phyloP scores from a whole-genome alignment of 2,329 filamentous ascomycete genomes.

The Aspergillus brasiliensis region DNA sequence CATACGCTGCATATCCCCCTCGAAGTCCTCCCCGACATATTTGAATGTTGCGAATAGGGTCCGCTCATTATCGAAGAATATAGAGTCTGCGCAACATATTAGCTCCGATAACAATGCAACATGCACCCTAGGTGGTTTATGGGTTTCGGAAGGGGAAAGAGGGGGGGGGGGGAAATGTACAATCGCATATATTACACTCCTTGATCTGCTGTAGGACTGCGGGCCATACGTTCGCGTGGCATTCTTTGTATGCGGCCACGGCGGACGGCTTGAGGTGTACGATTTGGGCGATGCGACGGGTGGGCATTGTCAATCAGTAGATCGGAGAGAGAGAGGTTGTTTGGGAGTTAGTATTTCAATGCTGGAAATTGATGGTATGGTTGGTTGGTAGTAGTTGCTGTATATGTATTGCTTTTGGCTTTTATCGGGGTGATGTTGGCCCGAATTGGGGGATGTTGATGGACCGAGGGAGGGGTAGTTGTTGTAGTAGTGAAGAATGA shows the following conservation, averaged over 20 bases:
- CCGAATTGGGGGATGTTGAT: too few relatives aligned
- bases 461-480: too few relatives aligned
- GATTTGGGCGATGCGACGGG: conserved; percentile 66
- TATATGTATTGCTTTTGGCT: too few relatives aligned
- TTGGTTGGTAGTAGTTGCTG: not conserved
- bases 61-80: conserved; percentile 68
- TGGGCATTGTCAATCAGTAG: conserved; percentile 15
- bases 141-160: too few relatives aligned
- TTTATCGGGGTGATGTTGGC: too few relatives aligned
- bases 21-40: conserved; percentile 73
- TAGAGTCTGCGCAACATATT: conserved; percentile 57
- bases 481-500: too few relatives aligned
- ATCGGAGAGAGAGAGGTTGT: not conserved
- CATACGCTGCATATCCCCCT: conserved; percentile 76
- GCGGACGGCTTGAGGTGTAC: conserved; percentile 69
- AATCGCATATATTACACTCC: conserved; percentile 73
- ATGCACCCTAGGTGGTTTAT: too few relatives aligned
- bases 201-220: conserved; percentile 76
- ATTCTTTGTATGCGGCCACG: conserved; percentile 70
- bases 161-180: conserved; percentile 44
- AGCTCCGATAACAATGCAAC: too few relatives aligned
- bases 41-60: conserved; percentile 77
- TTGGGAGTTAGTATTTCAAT: not conserved
- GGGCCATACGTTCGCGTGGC: conserved; percentile 74
- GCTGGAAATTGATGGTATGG: not conserved